Evolutionary conservation across 208 protist genomes (phyloP), one percentile per base, ranked within the genome.

Genomic region (Zelonia costaricensis): DNA sequence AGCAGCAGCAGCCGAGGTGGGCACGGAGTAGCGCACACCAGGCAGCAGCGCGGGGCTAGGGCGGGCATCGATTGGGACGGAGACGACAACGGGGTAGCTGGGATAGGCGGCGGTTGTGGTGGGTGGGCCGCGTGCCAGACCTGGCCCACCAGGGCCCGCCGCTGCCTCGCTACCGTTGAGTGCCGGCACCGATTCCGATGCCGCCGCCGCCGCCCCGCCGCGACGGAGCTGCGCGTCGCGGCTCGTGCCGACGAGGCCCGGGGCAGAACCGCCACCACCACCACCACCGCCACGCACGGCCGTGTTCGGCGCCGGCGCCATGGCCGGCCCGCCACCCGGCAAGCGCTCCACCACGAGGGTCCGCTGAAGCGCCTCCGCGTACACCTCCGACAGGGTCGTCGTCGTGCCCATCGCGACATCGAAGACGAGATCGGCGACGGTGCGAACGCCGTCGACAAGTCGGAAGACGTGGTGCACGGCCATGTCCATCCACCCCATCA

Each of bases 401-500:
- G 59, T 76, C 33, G 77, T 84, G 63, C 60, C 61, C 61, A 76
- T 63, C 20, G 80, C 64, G 0, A 94, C 47, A 27, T 54, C 47
- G 62, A 90, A 89, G 49, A 85, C 62, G 46, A 94, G 64, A 25
- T 83, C 78, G 0, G 74, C 76, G 35, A 94, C 85, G 7, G 80
- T 94, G 31, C 76, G 82, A 8, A 76, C 53, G 20, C 85, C 85
- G 61, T 94, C 81, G 30, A 92, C 72, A 5, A 79, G 71, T 15
- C 65, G 64, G 43, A 90, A 80, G 5, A 91, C 83, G 35, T 78
- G 63, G 20, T 78, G 69, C 18, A 94, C 71, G 15, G 74, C 69
- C 46, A 94, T 48, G 65, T 94, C 88, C 60, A 82, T 81, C 67
- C 67, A 81, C 42, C 84, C 82, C 38, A 86, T 44, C 60, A 73